Base-by-base conservation (phyloP, 495 filamentous ascomycete genomes). In the Penicillium nucicola region DNA sequence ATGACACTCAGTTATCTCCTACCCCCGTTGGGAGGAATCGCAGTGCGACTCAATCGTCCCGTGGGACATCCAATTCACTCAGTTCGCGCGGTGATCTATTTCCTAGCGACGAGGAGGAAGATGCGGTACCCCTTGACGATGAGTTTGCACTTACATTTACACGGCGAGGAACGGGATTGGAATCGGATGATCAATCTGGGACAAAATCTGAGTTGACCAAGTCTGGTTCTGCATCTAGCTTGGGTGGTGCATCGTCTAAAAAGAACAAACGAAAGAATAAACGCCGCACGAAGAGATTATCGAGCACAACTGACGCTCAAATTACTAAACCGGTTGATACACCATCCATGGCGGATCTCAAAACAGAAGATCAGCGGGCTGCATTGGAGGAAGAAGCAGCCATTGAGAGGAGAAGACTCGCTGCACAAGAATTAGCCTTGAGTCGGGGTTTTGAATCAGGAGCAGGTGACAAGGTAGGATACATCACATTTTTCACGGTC, bases 21-120 rank as follows among this genome's bases (percentile, higher is more conserved):
- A 60, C 58, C 41, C 60, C 54, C 9, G 79, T 83, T 62, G 74
- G 69, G 50, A 76, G 87, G 67, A 77, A 83, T 56, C 78, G 95
- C 42, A 96, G 92, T 64, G 84, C 77, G 6, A 97, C 93, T 2
- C 80, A 81, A 12, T 84, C 80, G n/a, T 95, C 89, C 7, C 86
- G 85, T 4, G 84, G 85, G 25, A 96, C 91, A 0, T 82, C 80
- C n/a, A 93, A 91, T 52, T 96, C 91, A 3, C 81, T 90, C 36
- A 86, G 93, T 59, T 96, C 92, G n/a, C 79, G 95, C 42, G 91
- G 90, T 0, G 93, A 99, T 67, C 72, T 99, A 17, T 92, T 96
- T 55, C 90, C 89, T 1, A 97, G 92, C 57, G 92, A 96, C 52
- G 93, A 97, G 52, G 89, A 87, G 48, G 85, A 90, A 64, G 89